Evolutionary conservation across 805 yeast species (phyloP).

Genomic region (Ogataea glucozyma): DNA sequence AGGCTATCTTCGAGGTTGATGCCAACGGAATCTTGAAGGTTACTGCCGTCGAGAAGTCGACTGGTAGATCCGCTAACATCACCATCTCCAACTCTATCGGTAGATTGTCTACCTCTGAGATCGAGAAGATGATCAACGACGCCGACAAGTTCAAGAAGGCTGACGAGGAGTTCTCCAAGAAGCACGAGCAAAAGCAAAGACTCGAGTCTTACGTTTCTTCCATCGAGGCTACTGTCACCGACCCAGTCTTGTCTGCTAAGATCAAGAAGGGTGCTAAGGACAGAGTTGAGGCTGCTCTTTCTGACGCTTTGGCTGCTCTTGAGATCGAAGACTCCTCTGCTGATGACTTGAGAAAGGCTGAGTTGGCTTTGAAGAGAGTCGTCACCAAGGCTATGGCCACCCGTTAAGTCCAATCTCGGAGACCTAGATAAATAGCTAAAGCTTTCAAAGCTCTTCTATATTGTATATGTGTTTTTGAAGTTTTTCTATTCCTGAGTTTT

Average conservation of each 20-base stretch:
- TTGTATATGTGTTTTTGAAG: constrained; percentile 15
- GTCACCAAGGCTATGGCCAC: constrained; percentile 99
- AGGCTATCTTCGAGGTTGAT: constrained; percentile 98
- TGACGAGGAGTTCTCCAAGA: constrained; percentile 98
- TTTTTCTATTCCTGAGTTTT: constrained; percentile 15
- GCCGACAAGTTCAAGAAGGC: constrained; percentile 99
- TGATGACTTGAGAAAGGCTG: constrained; percentile 99
- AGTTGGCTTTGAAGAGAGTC: constrained; percentile 97
- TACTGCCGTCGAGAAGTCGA: constrained; percentile 97
- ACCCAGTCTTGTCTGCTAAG: constrained; percentile 97
- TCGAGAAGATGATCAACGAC: constrained; percentile 97
- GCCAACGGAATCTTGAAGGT: constrained; percentile 99
- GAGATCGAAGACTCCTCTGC: constrained; percentile 95
- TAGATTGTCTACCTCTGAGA: constrained; percentile 93
- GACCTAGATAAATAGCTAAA: constrained; percentile 11
- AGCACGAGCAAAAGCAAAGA: constrained; percentile 98
- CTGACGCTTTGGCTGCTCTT: constrained; percentile 97
- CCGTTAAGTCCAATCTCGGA: constrained; percentile 58
- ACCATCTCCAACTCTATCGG: constrained; percentile 99
- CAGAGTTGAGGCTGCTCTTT: constrained; percentile 95
- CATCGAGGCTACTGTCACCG: constrained; percentile 94
- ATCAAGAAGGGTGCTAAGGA: constrained; percentile 96
- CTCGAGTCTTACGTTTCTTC: constrained; percentile 97
- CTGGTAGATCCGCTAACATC: constrained; percentile 97
- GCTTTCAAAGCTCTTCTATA: constrained; percentile 13